These are phyloP conservation scores for Lachancea lanzarotensis DNA, from an alignment of 805 yeast species.

Conservation along the genomic window DNA sequence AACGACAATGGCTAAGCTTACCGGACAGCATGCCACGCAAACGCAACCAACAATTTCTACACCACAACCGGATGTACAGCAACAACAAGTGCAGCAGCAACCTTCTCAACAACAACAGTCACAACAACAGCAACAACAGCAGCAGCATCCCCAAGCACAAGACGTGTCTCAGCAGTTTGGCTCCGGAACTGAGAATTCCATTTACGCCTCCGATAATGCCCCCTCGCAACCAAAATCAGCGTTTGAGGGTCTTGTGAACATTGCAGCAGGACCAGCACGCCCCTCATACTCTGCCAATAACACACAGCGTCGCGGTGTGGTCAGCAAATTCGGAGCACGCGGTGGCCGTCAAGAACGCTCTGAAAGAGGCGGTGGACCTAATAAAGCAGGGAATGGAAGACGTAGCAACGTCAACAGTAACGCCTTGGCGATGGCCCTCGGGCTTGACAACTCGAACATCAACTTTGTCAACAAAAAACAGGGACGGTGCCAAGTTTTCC, in stretches of 20 bases:
- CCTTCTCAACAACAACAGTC: constrained; percentile 17
- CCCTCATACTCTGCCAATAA: background rate
- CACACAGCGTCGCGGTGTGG: constrained; percentile 7
- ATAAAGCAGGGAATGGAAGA: constrained; percentile 20
- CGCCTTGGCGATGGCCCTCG: constrained; percentile 36
- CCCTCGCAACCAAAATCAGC: constrained; percentile 20
- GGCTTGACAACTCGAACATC: constrained; percentile 26
- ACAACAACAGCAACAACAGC: constrained; percentile 13
- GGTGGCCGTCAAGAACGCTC: constrained; percentile 14
- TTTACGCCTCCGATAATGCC: background rate
- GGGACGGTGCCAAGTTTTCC: constrained; percentile 66
- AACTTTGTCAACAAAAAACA: constrained; percentile 43
- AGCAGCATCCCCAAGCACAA: constrained; percentile 14
- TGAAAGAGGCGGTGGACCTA: constrained; percentile 15
- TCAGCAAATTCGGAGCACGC: constrained; percentile 5
- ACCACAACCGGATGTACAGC: constrained; percentile 10
- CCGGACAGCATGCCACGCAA: constrained; percentile 7
- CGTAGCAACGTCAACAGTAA: constrained; percentile 25
- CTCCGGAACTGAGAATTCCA: background rate
- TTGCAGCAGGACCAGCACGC: constrained; percentile 1
- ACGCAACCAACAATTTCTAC: too few species aligned
- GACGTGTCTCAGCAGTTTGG: background rate
- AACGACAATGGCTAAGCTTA: constrained; percentile 28
- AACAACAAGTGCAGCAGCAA: background rate
- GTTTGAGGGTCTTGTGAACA: constrained; percentile 20